phyloP scores from a whole-genome alignment of 1,284 basidiomycete genomes.

The Malassezia nana region DNA sequence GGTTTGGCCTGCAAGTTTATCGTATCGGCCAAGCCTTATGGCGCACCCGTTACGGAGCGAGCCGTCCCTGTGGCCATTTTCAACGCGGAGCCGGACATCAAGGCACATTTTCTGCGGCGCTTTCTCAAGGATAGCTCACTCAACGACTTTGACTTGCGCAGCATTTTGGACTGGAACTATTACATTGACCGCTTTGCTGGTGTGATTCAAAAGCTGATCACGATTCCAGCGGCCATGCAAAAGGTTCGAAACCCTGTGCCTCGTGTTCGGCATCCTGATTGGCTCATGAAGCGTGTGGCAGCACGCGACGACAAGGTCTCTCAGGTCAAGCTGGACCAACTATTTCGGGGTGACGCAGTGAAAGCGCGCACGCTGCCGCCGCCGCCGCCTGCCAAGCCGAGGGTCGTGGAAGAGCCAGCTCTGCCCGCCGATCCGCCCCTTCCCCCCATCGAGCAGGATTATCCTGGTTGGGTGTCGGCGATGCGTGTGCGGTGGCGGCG shows the following conservation, averaged over 20 bases:
- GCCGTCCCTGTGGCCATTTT: conserved; percentile 98
- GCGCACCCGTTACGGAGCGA: conserved; percentile 91
- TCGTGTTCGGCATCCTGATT: conserved; percentile 90
- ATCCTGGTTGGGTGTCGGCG: conserved; percentile 68
- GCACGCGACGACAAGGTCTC: conserved; percentile 90
- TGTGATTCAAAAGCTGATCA: conserved; percentile 97
- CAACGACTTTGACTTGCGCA: conserved; percentile 77
- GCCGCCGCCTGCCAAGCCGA: background rate
- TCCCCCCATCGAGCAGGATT: conserved; percentile 53
- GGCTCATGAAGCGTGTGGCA: conserved; percentile 83
- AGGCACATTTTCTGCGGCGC: conserved; percentile 79
- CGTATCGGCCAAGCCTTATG: conserved; percentile 85
- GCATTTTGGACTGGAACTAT: conserved; percentile 95
- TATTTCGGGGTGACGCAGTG: conserved; percentile 5
- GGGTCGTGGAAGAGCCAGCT: background rate
- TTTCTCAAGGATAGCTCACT: conserved; percentile 92
- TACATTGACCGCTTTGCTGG: conserved; percentile 96
- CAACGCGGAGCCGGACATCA: conserved; percentile 81
- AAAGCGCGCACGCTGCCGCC: background rate
- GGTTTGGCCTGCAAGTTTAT: conserved; percentile 98
- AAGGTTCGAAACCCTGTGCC: conserved; percentile 93
- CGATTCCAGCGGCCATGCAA: conserved; percentile 97
- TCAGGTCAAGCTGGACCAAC: conserved; percentile 68
- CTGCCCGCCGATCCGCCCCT: conserved; percentile 12
- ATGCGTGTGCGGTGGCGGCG: conserved; percentile 73